These are phyloP conservation scores for Corylus heterophylla DNA, from an alignment of 306 rosid genomes.

Conservation along the genomic window DNA sequence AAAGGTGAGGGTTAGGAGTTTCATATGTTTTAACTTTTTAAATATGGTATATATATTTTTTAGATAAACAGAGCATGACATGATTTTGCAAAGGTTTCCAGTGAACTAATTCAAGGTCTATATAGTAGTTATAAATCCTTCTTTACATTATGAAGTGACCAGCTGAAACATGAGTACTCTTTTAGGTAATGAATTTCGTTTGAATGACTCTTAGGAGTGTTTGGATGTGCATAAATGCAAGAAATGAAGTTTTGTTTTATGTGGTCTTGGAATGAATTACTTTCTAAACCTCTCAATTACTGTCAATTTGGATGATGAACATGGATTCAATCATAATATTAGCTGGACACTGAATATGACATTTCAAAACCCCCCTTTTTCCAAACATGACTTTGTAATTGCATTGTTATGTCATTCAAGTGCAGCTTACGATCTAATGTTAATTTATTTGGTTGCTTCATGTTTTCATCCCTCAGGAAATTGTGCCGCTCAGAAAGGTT, in stretches of 20 bases:
- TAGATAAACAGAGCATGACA: not conserved
- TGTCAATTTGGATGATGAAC: not conserved
- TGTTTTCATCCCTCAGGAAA: conserved; percentile 60
- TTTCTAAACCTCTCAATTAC: not conserved
- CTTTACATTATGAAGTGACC: not conserved
- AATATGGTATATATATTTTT: not conserved
- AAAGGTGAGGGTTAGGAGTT: not conserved
- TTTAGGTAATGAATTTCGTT: not conserved
- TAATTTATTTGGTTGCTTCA: not conserved
- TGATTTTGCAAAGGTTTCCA: not conserved
- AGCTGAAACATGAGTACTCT: not conserved
- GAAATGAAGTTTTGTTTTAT: not conserved
- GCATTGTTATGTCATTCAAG: not conserved
- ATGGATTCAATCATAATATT: not conserved
- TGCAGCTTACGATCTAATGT: not conserved
- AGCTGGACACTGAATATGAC: not conserved
- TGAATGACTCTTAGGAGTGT: not conserved
- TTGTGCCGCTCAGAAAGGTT: conserved; percentile 87
- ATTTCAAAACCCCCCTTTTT: not conserved
- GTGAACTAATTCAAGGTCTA: not conserved
- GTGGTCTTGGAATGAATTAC: not conserved
- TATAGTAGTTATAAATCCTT: not conserved
- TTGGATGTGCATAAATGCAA: not conserved
- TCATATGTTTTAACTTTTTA: not conserved
- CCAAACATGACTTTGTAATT: not conserved